Conservation (phyloP, 345 rosid genomes). For the Balakata baccata region DNA sequence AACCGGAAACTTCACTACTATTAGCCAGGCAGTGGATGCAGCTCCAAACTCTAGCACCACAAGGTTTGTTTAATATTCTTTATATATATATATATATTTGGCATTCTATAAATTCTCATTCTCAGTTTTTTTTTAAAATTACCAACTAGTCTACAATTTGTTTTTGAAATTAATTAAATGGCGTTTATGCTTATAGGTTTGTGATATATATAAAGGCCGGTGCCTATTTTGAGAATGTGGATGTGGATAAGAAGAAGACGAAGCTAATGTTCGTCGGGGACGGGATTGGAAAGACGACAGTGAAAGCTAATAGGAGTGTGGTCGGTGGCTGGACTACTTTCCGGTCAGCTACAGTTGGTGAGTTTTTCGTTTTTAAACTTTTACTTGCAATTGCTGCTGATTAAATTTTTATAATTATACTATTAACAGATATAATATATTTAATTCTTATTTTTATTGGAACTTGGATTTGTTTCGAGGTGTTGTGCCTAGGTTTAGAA, state of each 20-base stretch:
- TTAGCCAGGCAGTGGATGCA: conserved; percentile 58
- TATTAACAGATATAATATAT: too few relatives aligned
- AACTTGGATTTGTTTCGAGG: not conserved
- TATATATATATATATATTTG: not conserved
- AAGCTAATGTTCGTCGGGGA: conserved; percentile 77
- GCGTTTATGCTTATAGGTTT: conserved; percentile 37
- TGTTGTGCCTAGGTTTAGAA: not conserved
- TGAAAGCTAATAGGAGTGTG: conserved; percentile 54
- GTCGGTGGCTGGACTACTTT: conserved; percentile 76
- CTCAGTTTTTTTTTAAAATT: too few relatives aligned
- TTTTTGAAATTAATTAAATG: not conserved
- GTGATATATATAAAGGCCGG: conserved; percentile 78
- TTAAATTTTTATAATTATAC: not conserved
- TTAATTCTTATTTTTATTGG: not conserved
- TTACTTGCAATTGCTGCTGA: too few relatives aligned
- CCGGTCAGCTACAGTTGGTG: conserved; percentile 87
- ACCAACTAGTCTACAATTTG: too few relatives aligned
- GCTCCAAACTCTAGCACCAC: conserved; percentile 66
- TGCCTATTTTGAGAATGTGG: conserved; percentile 68
- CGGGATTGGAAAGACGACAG: conserved; percentile 70
- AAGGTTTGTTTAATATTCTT: conserved; percentile 37
- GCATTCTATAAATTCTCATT: too few relatives aligned
- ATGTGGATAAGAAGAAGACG: conserved; percentile 54
- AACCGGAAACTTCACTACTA: conserved; percentile 58
- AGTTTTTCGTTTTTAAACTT: conserved; percentile 22